Evolutionary conservation across 768 basidiomycete genomes (phyloP).

Genomic region (Suillus plorans): DNA sequence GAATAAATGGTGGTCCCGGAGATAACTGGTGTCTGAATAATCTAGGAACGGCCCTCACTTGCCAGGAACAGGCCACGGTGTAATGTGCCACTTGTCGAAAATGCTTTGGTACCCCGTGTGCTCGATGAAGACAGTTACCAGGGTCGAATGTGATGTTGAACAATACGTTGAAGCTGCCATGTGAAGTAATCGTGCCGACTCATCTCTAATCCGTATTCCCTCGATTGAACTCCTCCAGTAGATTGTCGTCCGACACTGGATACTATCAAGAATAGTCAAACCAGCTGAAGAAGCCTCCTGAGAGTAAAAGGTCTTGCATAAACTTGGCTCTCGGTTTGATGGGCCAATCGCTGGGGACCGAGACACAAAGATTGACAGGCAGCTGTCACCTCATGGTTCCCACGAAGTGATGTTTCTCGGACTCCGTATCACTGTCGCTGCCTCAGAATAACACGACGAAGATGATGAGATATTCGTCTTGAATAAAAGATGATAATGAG

Average conservation of each 20-base stretch:
- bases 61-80: background rate
- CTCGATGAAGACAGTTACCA: slow-evolving; percentile 30
- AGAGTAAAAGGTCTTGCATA: slow-evolving; percentile 22
- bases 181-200: slow-evolving; percentile 34
- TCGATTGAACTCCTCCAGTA: slow-evolving; percentile 5
- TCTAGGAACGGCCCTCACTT: too few relatives aligned
- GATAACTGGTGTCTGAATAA: background rate
- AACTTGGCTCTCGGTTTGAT: slow-evolving; percentile 9
- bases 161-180: slow-evolving; percentile 34
- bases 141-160: slow-evolving; percentile 38
- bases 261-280: slow-evolving; percentile 37
- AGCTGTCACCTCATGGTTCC: background rate
- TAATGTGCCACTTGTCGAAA: slow-evolving; percentile 27
- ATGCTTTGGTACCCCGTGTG: slow-evolving; percentile 27
- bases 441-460: background rate
- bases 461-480: background rate
- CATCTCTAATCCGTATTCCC: slow-evolving; percentile 28
- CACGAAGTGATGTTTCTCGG: background rate
- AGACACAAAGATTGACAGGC: too few relatives aligned
- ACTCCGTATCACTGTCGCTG: background rate
- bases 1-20: slow-evolving; percentile 26
- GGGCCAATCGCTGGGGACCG: background rate
- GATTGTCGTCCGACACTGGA: slow-evolving; percentile 27
- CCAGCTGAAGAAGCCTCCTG: slow-evolving; percentile 18
- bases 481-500: background rate